A percentile compares a stretch with the other conserved stretches of the same genome.
Evolutionary conservation across 1,284 basidiomycete genomes (phyloP).

Genomic region (Tylopilus sp.): DNA sequence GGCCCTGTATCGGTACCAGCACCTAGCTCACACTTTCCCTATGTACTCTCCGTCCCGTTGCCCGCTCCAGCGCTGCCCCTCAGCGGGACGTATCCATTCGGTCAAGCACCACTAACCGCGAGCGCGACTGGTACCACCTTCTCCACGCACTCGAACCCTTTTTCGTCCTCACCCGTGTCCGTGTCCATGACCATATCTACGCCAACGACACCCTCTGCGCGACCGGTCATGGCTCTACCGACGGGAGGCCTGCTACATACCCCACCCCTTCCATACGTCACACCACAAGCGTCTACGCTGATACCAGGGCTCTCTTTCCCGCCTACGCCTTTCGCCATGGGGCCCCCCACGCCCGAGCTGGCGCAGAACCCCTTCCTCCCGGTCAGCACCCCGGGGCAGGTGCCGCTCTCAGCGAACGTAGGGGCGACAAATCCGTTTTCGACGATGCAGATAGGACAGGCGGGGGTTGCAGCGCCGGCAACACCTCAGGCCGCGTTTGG

Average conservation of each 20-base stretch:
- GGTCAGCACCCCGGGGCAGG: constrained; percentile 2
- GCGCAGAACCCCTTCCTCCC: constrained; percentile 12
- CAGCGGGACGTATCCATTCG: constrained; percentile 22
- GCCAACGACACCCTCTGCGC: constrained; percentile 7
- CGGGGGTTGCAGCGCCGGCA: neutral
- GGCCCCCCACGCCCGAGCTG: neutral
- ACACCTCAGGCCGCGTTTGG: constrained; percentile 14
- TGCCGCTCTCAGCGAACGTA: neutral
- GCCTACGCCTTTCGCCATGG: constrained; percentile 7
- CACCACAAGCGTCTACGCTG: constrained; percentile 4
- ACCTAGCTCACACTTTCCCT: constrained; percentile 8
- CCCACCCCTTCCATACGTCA: constrained; percentile 1
- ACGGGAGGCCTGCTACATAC: constrained; percentile 12
- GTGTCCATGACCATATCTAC: constrained; percentile 9
- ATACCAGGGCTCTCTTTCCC: constrained; percentile 1
- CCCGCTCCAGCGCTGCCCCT: constrained; percentile 16
- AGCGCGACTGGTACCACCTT: constrained; percentile 5
- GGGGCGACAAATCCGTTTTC: constrained; percentile 19
- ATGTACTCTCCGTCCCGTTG: constrained; percentile 3
- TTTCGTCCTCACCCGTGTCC: constrained; percentile 10
- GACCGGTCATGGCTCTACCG: constrained; percentile 5
- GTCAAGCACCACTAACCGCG: constrained; percentile 1
- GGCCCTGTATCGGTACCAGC: constrained; percentile 8
- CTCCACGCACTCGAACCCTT: constrained; percentile 14
- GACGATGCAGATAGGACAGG: constrained; percentile 15